Conservation (phyloP, 2,329 filamentous ascomycete species). For the Botrytis medusae region DNA sequence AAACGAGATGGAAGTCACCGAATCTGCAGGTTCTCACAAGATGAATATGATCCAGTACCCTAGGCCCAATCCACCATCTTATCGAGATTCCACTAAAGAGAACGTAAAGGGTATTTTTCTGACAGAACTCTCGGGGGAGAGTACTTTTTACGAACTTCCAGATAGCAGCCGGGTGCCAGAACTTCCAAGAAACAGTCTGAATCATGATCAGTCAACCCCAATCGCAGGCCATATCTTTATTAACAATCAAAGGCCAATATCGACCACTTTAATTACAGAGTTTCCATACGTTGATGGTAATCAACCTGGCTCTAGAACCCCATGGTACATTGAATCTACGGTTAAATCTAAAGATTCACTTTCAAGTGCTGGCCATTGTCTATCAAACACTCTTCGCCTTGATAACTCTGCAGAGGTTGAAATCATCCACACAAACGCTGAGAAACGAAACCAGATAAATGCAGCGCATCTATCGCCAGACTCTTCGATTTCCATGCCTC, state of each 20-base stretch:
- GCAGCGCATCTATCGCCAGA: too few relatives aligned
- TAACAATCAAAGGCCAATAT: background rate
- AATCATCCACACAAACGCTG: background rate
- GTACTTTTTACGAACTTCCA: background rate
- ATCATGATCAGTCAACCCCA: background rate
- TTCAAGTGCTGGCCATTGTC: background rate
- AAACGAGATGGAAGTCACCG: too few relatives aligned
- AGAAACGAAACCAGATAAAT: background rate
- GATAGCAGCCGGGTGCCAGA: background rate
- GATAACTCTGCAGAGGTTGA: background rate
- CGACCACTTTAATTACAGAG: background rate
- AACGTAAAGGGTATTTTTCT: too few relatives aligned
- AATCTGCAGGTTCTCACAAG: too few relatives aligned
- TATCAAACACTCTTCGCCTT: background rate
- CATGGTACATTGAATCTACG: background rate
- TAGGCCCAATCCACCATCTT: background rate
- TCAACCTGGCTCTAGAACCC: too few relatives aligned
- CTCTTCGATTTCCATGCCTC: too few relatives aligned
- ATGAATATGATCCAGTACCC: too few relatives aligned
- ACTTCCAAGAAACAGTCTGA: background rate
- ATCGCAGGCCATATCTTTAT: background rate
- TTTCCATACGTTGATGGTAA: background rate
- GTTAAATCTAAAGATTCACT: background rate
- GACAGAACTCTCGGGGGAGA: background rate
- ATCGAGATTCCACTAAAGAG: background rate